Conservation (phyloP, 1,284 basidiomycete species). For the Leccinum solheimii region DNA sequence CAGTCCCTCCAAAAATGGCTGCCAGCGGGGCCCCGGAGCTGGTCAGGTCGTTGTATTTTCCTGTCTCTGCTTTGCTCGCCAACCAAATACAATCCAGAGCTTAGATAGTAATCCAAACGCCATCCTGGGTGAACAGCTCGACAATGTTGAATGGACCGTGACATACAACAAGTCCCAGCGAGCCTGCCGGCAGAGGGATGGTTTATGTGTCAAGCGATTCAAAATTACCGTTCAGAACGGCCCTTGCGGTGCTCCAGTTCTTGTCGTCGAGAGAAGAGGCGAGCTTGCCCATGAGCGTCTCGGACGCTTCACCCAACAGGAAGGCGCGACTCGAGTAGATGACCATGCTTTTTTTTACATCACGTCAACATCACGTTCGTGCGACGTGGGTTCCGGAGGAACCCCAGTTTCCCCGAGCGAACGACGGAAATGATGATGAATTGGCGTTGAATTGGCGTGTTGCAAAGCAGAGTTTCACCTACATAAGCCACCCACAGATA, state of each 20-base stretch:
- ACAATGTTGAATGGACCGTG: not conserved
- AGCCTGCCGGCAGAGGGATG: not conserved
- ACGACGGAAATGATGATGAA: slow-evolving; percentile 58
- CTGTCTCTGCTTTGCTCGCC: not conserved
- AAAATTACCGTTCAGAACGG: slow-evolving; percentile 5
- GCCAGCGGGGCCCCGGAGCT: not conserved
- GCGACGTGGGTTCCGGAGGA: slow-evolving; percentile 48
- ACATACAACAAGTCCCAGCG: not conserved
- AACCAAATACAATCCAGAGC: not conserved
- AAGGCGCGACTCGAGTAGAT: slow-evolving; percentile 53
- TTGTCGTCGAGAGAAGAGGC: slow-evolving; percentile 37
- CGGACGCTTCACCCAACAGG: slow-evolving; percentile 38
- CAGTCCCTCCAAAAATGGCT: not conserved
- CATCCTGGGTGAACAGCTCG: not conserved
- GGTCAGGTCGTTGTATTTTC: not conserved
- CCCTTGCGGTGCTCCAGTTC: slow-evolving; percentile 39
- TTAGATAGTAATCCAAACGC: not conserved
- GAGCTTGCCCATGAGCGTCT: slow-evolving; percentile 50
- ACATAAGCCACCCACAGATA: too few species aligned
- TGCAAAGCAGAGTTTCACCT: too few species aligned
- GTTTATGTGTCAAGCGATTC: too few species aligned
- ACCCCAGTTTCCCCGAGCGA: slow-evolving; percentile 47
- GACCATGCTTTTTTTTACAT: slow-evolving; percentile 55
- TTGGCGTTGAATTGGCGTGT: too few species aligned
- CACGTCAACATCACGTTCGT: slow-evolving; percentile 72